Evolutionary conservation across 805 yeast genomes (phyloP).

Genomic region (Tanozyma kutaoensis): DNA sequence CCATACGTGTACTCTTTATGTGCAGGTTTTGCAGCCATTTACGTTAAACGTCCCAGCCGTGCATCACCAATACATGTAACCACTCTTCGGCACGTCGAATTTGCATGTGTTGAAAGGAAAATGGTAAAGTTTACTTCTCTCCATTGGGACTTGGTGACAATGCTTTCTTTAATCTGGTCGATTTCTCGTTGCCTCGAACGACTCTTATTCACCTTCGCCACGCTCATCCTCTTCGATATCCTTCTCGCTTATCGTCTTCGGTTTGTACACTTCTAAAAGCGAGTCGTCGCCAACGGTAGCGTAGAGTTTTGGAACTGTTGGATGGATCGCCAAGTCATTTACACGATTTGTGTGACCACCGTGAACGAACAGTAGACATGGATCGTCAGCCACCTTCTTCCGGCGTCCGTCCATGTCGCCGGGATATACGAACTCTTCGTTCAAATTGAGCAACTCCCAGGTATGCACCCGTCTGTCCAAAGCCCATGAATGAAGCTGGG

Average conservation of each 20-base stretch:
- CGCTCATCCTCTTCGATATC: conserved; percentile 10
- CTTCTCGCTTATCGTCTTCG: conserved; percentile 15
- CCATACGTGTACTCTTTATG: no score
- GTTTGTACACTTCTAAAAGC: conserved; percentile 60
- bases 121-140: no score
- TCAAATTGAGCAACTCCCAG: conserved; percentile 60
- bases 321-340: conserved; percentile 58
- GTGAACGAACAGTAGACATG: conserved; percentile 67
- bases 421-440: conserved; percentile 33
- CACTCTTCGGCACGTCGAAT: no score
- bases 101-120: no score
- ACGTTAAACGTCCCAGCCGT: no score
- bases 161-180: no score
- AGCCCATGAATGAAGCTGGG: conserved; percentile 42
- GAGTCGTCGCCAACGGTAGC: conserved; percentile 68
- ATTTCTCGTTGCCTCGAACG: no score
- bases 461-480: conserved; percentile 56
- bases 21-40: no score
- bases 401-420: conserved; percentile 20
- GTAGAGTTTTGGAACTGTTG: conserved; percentile 39
- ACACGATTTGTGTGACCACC: conserved; percentile 76
- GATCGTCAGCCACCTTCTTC: conserved; percentile 53
- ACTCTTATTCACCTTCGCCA: conserved; percentile 9
- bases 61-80: no score
- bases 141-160: no score